Base-by-base conservation (phyloP, 2,329 filamentous ascomycete species). In the Colletotrichum phormii region DNA sequence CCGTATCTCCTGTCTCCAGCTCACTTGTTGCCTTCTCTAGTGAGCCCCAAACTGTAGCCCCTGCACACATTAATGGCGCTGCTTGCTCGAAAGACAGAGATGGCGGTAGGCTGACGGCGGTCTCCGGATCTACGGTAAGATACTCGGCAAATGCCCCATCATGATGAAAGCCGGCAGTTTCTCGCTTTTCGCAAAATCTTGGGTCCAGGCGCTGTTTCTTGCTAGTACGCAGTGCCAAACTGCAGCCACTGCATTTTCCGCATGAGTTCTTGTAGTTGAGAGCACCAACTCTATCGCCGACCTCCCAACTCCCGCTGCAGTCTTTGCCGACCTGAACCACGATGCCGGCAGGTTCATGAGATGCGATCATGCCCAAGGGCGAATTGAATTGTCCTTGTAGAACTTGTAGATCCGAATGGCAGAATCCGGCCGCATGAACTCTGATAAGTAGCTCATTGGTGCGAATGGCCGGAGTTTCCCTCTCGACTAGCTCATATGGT, bases 351-450 rank as follows among this genome's bases (percentile, higher is more conserved):
- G 81, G 79, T 62, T 84, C 82, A 67, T 84, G 82, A 4, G 80
- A 82, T 0, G 79, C 78, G 26, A 80, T 80, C 33, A 82, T 73
- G 13, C 78, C 78, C 6, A 80, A 64, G 5, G 74, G 75, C 2
- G 79, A 78, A 2, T 67, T 64, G 70, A 80, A 82, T 24, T 81
- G 77, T 11, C 82, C 81, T 9, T 80, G 78, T 1, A 80, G 68
- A 9, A 81, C 81, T 65, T 83, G 82, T 9, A 81, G 73, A 57
- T 83, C 82, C 2, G 81, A 82, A 61, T 82, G 81, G 66, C 82
- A 83, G 74, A 82, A 83, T 1, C 81, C 79, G 7, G 81, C 81
- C 3, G 81, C 81, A 35, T 80, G 74, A 55, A 82, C 74, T 33
- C 76, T 75, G 67, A 83, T 69, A 22, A 83, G 77, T 4, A 83